These are phyloP conservation scores for Eutypa lata DNA, from an alignment of 2,329 filamentous ascomycete genomes.

Conservation along the genomic window DNA sequence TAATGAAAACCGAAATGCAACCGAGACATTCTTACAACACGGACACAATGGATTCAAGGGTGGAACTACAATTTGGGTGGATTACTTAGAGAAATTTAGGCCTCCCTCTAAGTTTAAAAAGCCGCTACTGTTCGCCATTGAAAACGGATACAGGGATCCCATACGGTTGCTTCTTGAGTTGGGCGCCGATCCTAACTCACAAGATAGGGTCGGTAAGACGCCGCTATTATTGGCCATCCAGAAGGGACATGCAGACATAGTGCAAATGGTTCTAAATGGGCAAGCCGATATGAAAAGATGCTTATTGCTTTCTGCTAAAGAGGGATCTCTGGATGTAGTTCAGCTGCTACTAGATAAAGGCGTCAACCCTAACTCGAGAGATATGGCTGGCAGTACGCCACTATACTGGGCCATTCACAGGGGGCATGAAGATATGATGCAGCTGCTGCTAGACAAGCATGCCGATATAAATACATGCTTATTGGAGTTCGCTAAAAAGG, in stretches of 20 bases:
- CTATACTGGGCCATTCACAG: not conserved
- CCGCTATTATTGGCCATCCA: constrained; percentile 16
- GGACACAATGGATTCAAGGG: not conserved
- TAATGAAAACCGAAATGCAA: constrained; percentile 8
- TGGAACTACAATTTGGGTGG: no score
- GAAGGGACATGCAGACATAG: constrained; percentile 15
- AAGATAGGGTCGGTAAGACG: constrained; percentile 1
- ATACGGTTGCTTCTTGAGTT: constrained; percentile 12
- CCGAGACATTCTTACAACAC: not conserved
- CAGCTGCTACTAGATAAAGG: not conserved
- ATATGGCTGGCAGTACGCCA: not conserved
- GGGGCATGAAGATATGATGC: constrained; percentile 20
- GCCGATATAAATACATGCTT: constrained; percentile 3
- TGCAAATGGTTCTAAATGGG: constrained; percentile 11
- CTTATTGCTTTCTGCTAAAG: not conserved
- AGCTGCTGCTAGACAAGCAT: constrained; percentile 16
- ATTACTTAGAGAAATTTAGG: no score
- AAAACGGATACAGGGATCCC: constrained; percentile 17
- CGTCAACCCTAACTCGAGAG: not conserved
- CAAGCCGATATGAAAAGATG: not conserved
- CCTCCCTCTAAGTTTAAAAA: no score
- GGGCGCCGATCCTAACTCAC: constrained; percentile 1
- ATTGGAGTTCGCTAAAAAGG: not conserved
- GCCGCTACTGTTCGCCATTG: constrained; percentile 5
- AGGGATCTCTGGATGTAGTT: not conserved